Percentiles rank a stretch among this genome's conserved stretches.
Conservation (phyloP, 306 rosid genomes). For the Lablab purpureus region DNA sequence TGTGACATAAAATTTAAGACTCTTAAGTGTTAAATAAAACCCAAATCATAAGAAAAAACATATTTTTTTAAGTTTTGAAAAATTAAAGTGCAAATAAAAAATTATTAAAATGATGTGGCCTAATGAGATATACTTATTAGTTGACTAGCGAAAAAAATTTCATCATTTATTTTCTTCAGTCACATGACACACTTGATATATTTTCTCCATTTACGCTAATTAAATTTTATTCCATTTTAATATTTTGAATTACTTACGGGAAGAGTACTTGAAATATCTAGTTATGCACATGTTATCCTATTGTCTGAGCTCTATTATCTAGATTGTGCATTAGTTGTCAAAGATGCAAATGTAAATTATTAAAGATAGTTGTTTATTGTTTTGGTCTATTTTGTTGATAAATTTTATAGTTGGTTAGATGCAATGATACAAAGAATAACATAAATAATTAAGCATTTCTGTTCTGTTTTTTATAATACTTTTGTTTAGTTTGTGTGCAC, state of each 20-base stretch:
- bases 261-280: constrained; percentile 28
- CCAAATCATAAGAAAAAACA: too few relatives aligned
- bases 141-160: constrained; percentile 35
- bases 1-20: too few relatives aligned
- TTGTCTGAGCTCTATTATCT: constrained; percentile 4
- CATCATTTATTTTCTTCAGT: constrained; percentile 8
- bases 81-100: too few relatives aligned
- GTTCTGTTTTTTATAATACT: constrained; percentile 20
- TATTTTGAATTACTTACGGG: constrained; percentile 14
- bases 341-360: constrained; percentile 22
- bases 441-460: constrained; percentile 10
- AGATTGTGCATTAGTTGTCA: constrained; percentile 30
- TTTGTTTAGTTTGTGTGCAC: neutral
- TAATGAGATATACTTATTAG: constrained; percentile 13
- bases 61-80: too few relatives aligned
- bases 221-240: constrained; percentile 10
- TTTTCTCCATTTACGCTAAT: neutral
- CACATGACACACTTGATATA: neutral
- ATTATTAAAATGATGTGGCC: too few relatives aligned
- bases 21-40: too few relatives aligned
- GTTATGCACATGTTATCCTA: constrained; percentile 28
- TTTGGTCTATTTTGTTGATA: constrained; percentile 14
- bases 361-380: constrained; percentile 14
- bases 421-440: constrained; percentile 7
- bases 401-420: constrained; percentile 22